Evolutionary conservation across 75 land plant genomes (phyloP), one percentile per base, ranked within the genome.

Genomic region (Chamaecyparis obtusa): DNA sequence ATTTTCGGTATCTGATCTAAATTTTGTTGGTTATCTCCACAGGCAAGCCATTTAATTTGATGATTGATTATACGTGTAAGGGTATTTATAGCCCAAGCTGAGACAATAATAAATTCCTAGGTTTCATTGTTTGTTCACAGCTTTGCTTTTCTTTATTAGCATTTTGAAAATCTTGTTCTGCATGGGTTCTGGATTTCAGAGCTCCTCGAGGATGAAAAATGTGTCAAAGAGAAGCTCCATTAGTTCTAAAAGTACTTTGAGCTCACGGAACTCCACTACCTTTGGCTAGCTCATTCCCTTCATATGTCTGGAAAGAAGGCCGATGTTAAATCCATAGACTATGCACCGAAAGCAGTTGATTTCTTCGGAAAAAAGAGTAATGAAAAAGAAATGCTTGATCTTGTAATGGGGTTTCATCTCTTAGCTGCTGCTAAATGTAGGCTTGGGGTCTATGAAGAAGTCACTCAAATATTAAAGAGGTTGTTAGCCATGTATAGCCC

Each of bases 361-460:
- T 89, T 89, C 86, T 85, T 90, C 37, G 92, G 89, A 87, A 87
- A 79, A 64, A 57, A n/a, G 9, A 72, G 84, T 15, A 55, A 83
- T 8, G 83, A 55, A 17, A 30, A 87, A n/a, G 88, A 32, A 60
- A 13, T 81, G 74, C 84, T 32, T 51, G 33, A 87, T 75, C 48
- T 84, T 90, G 85, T 91, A 30, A 72, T 86, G 54, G 67, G 92
- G 19, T 51, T 91, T 21, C 91, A 91, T 55, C 91, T 91, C 11
- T 14, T 91, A 21, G 92, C 92, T 35, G 92, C 92, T 0, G 43
- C 83, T 76, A 72, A 90, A 21, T 86, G 89, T 37, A 48, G 91
- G 33, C 84, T 91, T 37, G 92, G 92, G 37, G 76, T 85, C 35
- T 91, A 85, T 86, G 92, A 88, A 41, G 92, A 91, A 60, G 92